Percentiles rank a stretch among this genome's conserved stretches.
phyloP scores from a whole-genome alignment of 352 stramenopile genomes.

The Lagenidium sp. region DNA sequence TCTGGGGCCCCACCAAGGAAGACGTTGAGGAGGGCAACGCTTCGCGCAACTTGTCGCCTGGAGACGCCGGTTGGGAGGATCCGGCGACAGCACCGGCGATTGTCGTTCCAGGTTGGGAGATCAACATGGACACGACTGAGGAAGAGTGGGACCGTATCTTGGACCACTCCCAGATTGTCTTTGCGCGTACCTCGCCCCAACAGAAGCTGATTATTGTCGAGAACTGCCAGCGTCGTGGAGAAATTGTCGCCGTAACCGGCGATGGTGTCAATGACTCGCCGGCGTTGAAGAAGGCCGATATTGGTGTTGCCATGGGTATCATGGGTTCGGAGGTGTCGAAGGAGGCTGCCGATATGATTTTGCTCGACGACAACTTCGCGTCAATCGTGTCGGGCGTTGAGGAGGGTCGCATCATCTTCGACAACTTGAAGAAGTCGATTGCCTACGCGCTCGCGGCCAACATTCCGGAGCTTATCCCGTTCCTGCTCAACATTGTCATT shows the following conservation, averaged over 20 bases:
- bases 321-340: constrained; percentile 95
- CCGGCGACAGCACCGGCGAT: constrained; percentile 63
- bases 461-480: constrained; percentile 84
- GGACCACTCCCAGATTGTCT: constrained; percentile 88
- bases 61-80: constrained; percentile 68
- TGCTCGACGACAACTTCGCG: constrained; percentile 97
- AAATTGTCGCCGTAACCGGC: constrained; percentile 93
- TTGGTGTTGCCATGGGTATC: constrained; percentile 98
- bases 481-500: constrained; percentile 82
- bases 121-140: constrained; percentile 65
- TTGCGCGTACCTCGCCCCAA: constrained; percentile 92
- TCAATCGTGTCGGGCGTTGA: constrained; percentile 94
- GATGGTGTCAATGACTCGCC: constrained; percentile 98
- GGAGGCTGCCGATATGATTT: constrained; percentile 92
- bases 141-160: constrained; percentile 85
- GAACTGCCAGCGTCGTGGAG: constrained; percentile 70
- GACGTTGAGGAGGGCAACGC: constrained; percentile 77
- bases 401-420: constrained; percentile 93
- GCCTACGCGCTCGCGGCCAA: constrained; percentile 89
- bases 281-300: constrained; percentile 94
- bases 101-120: constrained; percentile 77
- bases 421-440: constrained; percentile 95
- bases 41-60: constrained; percentile 33
- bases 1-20: constrained; percentile 82
- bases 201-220: constrained; percentile 95